phyloP scores from a whole-genome alignment of 2,329 filamentous ascomycete genomes.

The Aspergillus neotritici region DNA sequence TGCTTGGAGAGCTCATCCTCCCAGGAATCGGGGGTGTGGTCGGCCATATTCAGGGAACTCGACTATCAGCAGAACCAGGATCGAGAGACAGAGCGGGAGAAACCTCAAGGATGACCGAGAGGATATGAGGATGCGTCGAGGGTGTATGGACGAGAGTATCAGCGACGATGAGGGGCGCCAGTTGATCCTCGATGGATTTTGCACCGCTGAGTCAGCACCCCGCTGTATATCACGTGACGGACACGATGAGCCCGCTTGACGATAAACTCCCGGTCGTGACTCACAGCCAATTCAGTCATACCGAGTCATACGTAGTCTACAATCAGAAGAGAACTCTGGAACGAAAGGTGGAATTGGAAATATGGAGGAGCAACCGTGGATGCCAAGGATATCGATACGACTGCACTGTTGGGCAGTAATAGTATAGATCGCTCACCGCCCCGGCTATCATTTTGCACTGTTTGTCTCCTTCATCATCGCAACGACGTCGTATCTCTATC shows the following conservation, averaged over 20 bases:
- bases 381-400: too few relatives aligned
- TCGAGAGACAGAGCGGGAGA: conserved; percentile 9
- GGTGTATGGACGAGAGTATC: conserved; percentile 4
- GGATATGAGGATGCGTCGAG: conserved; percentile 1
- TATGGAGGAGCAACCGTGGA: too few relatives aligned
- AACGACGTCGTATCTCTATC: too few relatives aligned
- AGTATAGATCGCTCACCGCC: too few relatives aligned
- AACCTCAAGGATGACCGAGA: conserved; percentile 3
- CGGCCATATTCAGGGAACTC: conserved; percentile 60
- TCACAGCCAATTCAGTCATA: too few relatives aligned
- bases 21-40: conserved; percentile 76
- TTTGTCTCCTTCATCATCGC: conserved; percentile 3
- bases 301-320: too few relatives aligned
- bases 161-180: conserved; percentile 25
- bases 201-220: conserved; percentile 26
- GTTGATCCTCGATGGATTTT: conserved; percentile 21
- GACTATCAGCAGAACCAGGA: conserved; percentile 18
- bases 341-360: too few relatives aligned
- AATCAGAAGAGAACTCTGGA: too few relatives aligned
- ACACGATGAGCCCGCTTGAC: conserved; percentile 6
- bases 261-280: too few relatives aligned
- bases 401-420: too few relatives aligned
- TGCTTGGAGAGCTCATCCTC: conserved; percentile 83
- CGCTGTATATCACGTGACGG: conserved; percentile 10
- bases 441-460: conserved; percentile 5